These are phyloP conservation scores for Selenicereus undatus DNA, from an alignment of 148 eudicot species.

Conservation along the genomic window DNA sequence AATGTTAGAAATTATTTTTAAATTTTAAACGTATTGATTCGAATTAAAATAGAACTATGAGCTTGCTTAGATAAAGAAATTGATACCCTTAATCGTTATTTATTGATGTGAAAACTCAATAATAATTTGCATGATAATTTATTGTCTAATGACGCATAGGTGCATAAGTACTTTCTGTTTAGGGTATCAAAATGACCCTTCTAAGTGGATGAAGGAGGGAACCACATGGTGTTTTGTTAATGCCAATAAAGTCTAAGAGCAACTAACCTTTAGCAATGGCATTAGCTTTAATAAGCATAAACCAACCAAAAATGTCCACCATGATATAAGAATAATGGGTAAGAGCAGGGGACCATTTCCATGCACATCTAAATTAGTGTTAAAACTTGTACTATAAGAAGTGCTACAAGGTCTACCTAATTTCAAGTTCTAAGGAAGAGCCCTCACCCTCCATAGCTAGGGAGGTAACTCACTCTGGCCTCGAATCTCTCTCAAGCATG, in stretches of 20 bases:
- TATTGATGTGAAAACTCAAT: neutral
- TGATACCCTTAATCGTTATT: too few species aligned
- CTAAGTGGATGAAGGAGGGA: neutral
- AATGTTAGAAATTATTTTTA: too few species aligned
- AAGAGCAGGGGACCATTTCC: constrained; percentile 24
- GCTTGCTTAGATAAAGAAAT: too few species aligned
- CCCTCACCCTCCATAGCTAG: neutral
- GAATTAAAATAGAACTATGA: too few species aligned
- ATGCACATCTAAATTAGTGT: constrained; percentile 10
- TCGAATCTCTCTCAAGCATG: constrained; percentile 1
- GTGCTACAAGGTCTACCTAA: too few species aligned
- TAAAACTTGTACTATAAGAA: constrained; percentile 8
- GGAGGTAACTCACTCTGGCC: neutral
- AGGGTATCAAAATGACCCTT: neutral
- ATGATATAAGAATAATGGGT: constrained; percentile 15
- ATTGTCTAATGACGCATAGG: neutral
- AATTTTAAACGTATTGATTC: too few species aligned
- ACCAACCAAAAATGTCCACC: constrained; percentile 4
- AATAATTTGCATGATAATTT: neutral
- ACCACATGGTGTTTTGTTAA: constrained; percentile 6
- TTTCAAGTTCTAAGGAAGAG: neutral
- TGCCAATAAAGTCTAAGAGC: neutral
- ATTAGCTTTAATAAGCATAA: neutral
- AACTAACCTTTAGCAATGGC: neutral
- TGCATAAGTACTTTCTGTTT: neutral